A percentile compares a stretch with the other conserved stretches of the same genome.
Conservation (phyloP, 2,329 filamentous ascomycete species). For the Aureobasidium sp. region DNA sequence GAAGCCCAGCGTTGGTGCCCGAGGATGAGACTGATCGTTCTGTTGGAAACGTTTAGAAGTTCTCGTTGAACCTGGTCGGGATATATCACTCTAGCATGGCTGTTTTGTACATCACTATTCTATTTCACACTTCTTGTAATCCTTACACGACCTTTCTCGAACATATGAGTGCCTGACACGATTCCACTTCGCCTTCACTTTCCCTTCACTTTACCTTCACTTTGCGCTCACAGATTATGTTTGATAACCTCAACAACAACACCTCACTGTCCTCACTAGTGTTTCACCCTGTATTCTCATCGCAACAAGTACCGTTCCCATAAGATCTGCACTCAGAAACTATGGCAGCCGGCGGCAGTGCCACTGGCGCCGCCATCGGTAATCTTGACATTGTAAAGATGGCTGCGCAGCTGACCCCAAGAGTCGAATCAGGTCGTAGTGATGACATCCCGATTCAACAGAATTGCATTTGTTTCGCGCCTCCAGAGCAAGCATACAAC, state of each 20-base stretch:
- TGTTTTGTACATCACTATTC: slow-evolving; percentile 2
- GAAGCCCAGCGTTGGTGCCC: background rate
- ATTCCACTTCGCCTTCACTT: background rate
- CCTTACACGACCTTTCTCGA: background rate
- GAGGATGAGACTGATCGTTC: background rate
- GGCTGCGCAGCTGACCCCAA: too few species aligned
- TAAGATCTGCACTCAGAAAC: background rate
- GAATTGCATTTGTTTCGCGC: background rate
- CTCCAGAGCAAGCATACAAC: background rate
- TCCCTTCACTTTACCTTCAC: background rate
- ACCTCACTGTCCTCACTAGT: background rate
- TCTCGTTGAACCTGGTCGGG: background rate
- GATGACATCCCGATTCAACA: background rate
- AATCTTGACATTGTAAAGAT: background rate
- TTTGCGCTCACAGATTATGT: background rate
- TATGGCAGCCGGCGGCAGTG: background rate
- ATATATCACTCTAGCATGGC: background rate
- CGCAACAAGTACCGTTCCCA: background rate
- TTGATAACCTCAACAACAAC: background rate
- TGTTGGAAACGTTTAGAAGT: background rate
- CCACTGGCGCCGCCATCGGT: background rate
- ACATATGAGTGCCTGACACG: background rate
- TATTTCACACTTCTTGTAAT: slow-evolving; percentile 2
- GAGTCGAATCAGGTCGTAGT: too few species aligned
- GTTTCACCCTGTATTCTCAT: background rate